Conservation (phyloP, 2,329 filamentous ascomycete species). For the Colletotrichum viniferum region DNA sequence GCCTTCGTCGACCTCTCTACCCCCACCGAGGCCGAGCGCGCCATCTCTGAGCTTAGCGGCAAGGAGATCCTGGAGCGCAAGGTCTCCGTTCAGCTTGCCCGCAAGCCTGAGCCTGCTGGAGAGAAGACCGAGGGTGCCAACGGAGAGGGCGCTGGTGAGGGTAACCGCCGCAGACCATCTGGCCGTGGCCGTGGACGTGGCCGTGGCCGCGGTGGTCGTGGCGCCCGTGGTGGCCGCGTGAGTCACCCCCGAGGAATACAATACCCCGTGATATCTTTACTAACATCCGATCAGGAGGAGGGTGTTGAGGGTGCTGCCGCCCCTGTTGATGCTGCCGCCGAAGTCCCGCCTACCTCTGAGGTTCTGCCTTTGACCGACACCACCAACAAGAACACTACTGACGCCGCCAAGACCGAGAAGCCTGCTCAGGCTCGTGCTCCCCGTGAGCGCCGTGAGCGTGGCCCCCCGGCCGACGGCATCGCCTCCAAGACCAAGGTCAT, state of each 20-base stretch:
- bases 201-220: conserved; percentile 71
- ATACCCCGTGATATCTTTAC: neutral
- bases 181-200: conserved; percentile 72
- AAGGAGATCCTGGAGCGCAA: conserved; percentile 98
- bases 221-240: conserved; percentile 61
- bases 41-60: conserved; percentile 93
- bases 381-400: conserved; percentile 62
- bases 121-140: conserved; percentile 78
- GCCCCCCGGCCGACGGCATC: conserved; percentile 95
- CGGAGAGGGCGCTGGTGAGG: conserved; percentile 76
- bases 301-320: conserved; percentile 49
- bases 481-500: conserved; percentile 99
- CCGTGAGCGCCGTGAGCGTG: conserved; percentile 78
- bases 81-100: conserved; percentile 97
- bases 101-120: conserved; percentile 88
- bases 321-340: conserved; percentile 40
- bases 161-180: conserved; percentile 65
- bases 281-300: conserved; percentile 45
- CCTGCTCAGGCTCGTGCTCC: conserved; percentile 54
- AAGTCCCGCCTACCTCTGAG: conserved; percentile 54
- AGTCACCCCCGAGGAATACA: neutral
- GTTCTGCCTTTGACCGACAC: conserved; percentile 65
- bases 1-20: conserved; percentile 98
- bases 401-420: conserved; percentile 64
- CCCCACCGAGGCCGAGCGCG: conserved; percentile 91